Percentiles rank a stretch among this genome's conserved stretches.
phyloP scores from a whole-genome alignment of 2,329 filamentous ascomycete species.

The Pseudocercospora fuligena region DNA sequence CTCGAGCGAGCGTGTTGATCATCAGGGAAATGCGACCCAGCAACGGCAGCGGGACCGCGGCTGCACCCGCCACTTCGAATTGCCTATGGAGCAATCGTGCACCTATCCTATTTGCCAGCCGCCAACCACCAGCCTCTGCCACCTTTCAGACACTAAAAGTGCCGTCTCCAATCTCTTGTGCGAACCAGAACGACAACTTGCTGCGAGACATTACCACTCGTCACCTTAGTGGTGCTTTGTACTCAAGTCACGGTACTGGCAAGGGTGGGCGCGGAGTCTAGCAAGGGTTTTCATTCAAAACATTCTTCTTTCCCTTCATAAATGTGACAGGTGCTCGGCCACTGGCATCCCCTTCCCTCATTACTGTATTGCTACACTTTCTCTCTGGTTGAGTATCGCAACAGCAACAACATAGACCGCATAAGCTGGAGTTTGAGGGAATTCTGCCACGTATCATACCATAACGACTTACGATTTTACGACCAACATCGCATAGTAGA shows the following conservation, averaged over 20 bases:
- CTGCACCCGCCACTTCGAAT: neutral
- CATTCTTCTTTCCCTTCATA: conserved; percentile 1
- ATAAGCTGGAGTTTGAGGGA: neutral
- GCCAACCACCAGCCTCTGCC: neutral
- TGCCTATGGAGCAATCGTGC: neutral
- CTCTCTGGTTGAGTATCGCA: neutral
- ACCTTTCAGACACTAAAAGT: neutral
- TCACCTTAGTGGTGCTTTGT: neutral
- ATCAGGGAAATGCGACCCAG: conserved; percentile 1
- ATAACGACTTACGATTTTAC: conserved; percentile 31
- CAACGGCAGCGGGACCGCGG: conserved; percentile 4
- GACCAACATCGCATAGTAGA: neutral
- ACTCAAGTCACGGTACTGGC: neutral
- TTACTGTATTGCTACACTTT: conserved; percentile 4
- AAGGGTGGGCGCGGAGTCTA: neutral
- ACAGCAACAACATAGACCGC: neutral
- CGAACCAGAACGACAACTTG: neutral
- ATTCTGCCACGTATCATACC: conserved; percentile 5
- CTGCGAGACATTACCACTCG: neutral
- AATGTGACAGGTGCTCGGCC: neutral
- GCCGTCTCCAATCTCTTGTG: neutral
- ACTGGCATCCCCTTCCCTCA: neutral
- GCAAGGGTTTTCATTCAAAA: conserved; percentile 8
- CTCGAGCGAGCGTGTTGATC: conserved; percentile 3
- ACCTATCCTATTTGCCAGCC: neutral